These are phyloP conservation scores for Phalaenopsis equestris DNA, from an alignment of 106 monocot species.

Conservation along the genomic window DNA sequence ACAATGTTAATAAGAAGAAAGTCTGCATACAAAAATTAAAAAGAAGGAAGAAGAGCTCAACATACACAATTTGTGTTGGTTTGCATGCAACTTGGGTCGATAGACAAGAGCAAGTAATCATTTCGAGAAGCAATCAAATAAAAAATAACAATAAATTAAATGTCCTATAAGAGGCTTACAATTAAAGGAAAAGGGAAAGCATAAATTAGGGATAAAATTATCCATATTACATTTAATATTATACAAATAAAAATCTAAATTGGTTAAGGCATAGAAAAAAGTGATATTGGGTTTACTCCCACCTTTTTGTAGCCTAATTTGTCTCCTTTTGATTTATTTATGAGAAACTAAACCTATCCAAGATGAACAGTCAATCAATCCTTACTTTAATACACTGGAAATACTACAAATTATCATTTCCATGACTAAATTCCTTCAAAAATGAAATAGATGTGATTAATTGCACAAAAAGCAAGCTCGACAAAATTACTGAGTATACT, in stretches of 20 bases:
- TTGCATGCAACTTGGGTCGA: no score
- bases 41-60: no score
- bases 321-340: not conserved
- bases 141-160: not conserved
- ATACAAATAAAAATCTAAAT: not conserved
- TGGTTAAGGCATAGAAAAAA: not conserved
- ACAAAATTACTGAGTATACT: no score
- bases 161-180: not conserved
- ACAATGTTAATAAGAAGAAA: no score
- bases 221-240: no score
- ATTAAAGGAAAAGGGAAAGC: not conserved
- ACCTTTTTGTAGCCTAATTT: not conserved
- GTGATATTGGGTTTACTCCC: not conserved
- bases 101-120: no score
- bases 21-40: no score
- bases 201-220: not conserved
- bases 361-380: not conserved
- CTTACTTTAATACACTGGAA: not conserved
- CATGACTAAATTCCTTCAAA: not conserved
- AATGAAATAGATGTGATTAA: not conserved
- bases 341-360: not conserved
- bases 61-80: no score
- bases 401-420: not conserved
- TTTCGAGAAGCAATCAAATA: not conserved
- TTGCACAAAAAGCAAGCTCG: not conserved